Base-by-base conservation (phyloP, 768 basidiomycete species). In the Lentinula detonsa region DNA sequence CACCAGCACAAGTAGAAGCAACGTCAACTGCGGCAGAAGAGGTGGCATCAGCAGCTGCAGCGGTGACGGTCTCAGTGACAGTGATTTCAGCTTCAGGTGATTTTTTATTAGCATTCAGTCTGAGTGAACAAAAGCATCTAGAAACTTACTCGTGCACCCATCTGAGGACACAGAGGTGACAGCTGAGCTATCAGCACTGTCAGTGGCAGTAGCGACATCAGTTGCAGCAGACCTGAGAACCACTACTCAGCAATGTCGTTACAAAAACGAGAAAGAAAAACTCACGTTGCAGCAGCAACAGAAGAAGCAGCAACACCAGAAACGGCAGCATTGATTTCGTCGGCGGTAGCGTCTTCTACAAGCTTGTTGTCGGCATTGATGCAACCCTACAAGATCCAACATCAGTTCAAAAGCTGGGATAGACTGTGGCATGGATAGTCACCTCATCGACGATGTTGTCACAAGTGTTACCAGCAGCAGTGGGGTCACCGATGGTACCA, bases 351-450 rank as follows among this genome's bases (percentile, higher is more conserved):
- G 64, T 85, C 84, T 6, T 69, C 66, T 3, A 85, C 83, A 43
- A 85, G 70, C 23, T 85, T 75, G 68, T 85, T 85, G 71, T 84
- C 77, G 3, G 84, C 80, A 74, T 85, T 79, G 65, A 87, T 88
- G 71, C 86, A 89, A 1, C 86, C 86, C 10, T 51, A 15, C n/a
- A 16, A 6, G 5, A 33, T 18, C n/a, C 31, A 13, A 9, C 6
- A 21, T 66, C 67, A 3, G 79, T 0, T 16, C 5, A 34, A 4
- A 35, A 34, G 33, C 13, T 13, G 5, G 4, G 4, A 35, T 28
- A 3, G 23, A 35, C 5, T 8, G 5, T 33, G 13, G 33, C 8
- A n/a, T 48, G 4, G 16, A 35, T n/a, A 18, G 10, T 51, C 2
- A 51, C 50, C 50, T 40, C 55, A 66, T 88, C 85, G 67, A 81